A percentile compares a stretch with the other conserved stretches of the same genome.
These are phyloP conservation scores for Paecilomyces variotii DNA, from an alignment of 2,329 filamentous ascomycete species.

Conservation along the genomic window DNA sequence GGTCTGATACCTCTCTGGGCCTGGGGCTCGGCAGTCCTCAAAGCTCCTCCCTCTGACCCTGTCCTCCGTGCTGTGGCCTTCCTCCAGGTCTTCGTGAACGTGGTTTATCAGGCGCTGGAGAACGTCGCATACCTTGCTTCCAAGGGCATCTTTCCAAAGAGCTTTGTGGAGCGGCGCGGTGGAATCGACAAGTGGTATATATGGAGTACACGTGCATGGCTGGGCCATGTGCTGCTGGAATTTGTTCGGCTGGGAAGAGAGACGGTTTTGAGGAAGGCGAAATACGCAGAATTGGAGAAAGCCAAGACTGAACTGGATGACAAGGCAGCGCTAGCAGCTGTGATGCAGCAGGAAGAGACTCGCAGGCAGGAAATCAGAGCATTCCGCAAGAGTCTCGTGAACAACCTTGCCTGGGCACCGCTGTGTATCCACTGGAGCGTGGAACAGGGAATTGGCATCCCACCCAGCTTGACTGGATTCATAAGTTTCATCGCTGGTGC, in stretches of 20 bases:
- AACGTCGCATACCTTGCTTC: constrained; percentile 70
- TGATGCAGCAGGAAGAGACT: constrained; percentile 22
- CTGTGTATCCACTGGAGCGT: constrained; percentile 78
- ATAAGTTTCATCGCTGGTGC: constrained; percentile 47
- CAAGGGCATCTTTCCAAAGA: constrained; percentile 58
- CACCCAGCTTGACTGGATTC: constrained; percentile 50
- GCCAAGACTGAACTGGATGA: constrained; percentile 11
- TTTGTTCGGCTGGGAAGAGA: constrained; percentile 55
- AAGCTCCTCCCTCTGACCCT: constrained; percentile 34
- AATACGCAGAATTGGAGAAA: constrained; percentile 19
- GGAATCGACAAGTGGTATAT: constrained; percentile 55
- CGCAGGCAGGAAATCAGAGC: constrained; percentile 37
- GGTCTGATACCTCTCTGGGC: constrained; percentile 67
- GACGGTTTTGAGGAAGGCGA: constrained; percentile 23
- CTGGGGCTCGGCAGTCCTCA: constrained; percentile 60
- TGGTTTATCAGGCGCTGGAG: constrained; percentile 70
- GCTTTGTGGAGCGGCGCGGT: constrained; percentile 33
- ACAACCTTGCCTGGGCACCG: constrained; percentile 70
- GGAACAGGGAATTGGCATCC: constrained; percentile 53
- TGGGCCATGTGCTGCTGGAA: constrained; percentile 68
- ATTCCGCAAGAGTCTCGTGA: constrained; percentile 56
- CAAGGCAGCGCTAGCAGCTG: constrained; percentile 7
- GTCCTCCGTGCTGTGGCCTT: constrained; percentile 50
- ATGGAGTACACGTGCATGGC: constrained; percentile 76
- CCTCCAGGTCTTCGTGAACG: constrained; percentile 59